Evolutionary conservation across 768 basidiomycete genomes (phyloP).

Genomic region (Russula sp.): DNA sequence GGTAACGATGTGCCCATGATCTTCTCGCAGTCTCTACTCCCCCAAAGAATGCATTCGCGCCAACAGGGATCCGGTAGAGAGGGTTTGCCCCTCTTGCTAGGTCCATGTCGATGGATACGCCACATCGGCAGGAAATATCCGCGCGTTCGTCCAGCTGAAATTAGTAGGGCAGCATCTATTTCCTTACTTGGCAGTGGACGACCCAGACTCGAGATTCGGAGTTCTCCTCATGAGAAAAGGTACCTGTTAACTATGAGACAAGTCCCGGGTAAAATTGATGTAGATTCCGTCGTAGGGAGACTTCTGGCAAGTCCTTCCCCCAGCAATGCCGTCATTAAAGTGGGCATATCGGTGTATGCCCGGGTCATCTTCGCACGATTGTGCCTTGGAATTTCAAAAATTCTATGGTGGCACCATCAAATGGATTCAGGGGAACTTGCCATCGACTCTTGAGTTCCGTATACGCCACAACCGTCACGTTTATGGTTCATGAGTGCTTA

Average conservation of each 20-base stretch:
- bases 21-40: too few relatives aligned
- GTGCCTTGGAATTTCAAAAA: too few relatives aligned
- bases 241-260: background rate
- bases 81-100: too few relatives aligned
- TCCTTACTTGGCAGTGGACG: background rate
- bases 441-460: background rate
- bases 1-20: too few relatives aligned
- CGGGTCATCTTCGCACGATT: background rate
- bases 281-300: background rate
- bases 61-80: too few relatives aligned
- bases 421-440: background rate
- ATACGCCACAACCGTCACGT: background rate
- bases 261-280: background rate
- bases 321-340: slow-evolving; percentile 1
- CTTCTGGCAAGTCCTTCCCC: slow-evolving; percentile 16
- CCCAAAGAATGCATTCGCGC: too few relatives aligned
- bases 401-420: background rate
- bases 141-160: background rate
- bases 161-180: background rate
- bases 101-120: too few relatives aligned
- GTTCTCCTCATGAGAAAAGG: slow-evolving; percentile 10
- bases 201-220: background rate
- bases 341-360: background rate
- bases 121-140: background rate
- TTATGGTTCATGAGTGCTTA: background rate